A percentile compares a stretch with the other conserved stretches of the same genome.
Evolutionary conservation across 768 basidiomycete species (phyloP).

Genomic region (Suillus discolor): DNA sequence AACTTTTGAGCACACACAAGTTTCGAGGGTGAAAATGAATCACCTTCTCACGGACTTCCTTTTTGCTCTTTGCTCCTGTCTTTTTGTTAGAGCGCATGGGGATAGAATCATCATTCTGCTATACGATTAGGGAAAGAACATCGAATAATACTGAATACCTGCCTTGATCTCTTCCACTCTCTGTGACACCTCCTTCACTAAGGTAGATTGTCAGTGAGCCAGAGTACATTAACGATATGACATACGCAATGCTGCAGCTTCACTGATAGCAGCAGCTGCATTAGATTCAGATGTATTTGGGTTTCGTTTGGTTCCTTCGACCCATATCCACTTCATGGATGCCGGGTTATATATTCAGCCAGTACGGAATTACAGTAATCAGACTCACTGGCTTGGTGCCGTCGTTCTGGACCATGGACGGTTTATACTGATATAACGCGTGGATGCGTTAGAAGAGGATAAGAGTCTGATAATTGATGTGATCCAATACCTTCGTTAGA

Average conservation of each 20-base stretch:
- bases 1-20: neutral
- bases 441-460: constrained; percentile 8
- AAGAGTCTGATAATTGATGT: neutral
- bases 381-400: constrained; percentile 68
- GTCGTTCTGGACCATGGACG: constrained; percentile 79
- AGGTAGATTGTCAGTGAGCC: neutral
- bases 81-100: constrained; percentile 72
- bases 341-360: neutral
- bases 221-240: constrained; percentile 10
- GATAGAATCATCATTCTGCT: constrained; percentile 64
- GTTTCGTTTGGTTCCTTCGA: constrained; percentile 25
- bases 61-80: constrained; percentile 72
- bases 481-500: constrained; percentile 48
- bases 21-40: constrained; percentile 7
- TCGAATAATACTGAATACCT: constrained; percentile 1
- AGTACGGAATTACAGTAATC: neutral
- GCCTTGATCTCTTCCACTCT: constrained; percentile 66
- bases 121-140: constrained; percentile 8
- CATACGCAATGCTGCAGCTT: constrained; percentile 49
- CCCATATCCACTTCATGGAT: constrained; percentile 68
- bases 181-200: constrained; percentile 61
- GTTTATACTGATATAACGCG: constrained; percentile 55
- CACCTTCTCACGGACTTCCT: constrained; percentile 72
- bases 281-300: constrained; percentile 12
- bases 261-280: constrained; percentile 39